Conservation (phyloP, 2,329 filamentous ascomycete genomes). For the Paraphaeosphaeria minitans region DNA sequence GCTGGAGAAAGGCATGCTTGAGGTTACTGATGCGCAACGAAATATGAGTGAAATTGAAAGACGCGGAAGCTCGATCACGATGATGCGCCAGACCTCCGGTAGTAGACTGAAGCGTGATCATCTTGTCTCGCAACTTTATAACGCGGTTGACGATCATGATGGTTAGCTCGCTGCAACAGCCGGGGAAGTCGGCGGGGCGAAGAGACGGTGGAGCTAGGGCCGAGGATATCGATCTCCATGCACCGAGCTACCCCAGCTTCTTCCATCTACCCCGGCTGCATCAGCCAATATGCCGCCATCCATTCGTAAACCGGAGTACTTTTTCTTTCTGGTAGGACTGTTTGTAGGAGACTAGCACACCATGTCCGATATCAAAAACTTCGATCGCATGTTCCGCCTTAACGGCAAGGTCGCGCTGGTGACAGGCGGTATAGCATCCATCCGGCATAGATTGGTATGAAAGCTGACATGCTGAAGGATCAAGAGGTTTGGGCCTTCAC, state of each 20-base stretch:
- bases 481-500: slow-evolving; percentile 47
- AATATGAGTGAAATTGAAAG: neutral
- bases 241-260: slow-evolving; percentile 25
- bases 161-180: slow-evolving; percentile 22
- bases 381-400: slow-evolving; percentile 43
- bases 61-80: neutral
- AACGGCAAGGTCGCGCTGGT: slow-evolving; percentile 47
- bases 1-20: slow-evolving; percentile 51
- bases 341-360: slow-evolving; percentile 13
- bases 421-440: slow-evolving; percentile 36
- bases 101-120: slow-evolving; percentile 8
- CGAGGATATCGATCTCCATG: slow-evolving; percentile 37
- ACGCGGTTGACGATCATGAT: slow-evolving; percentile 13
- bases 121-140: slow-evolving; percentile 20
- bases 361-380: slow-evolving; percentile 42
- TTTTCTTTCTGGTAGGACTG: neutral
- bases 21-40: neutral
- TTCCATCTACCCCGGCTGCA: slow-evolving; percentile 16
- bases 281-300: slow-evolving; percentile 21
- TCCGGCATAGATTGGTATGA: neutral
- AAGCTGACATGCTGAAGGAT: slow-evolving; percentile 33
- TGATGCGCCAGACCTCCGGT: slow-evolving; percentile 10
- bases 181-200: slow-evolving; percentile 24
- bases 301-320: neutral
- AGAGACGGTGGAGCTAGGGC: slow-evolving; percentile 23